Evolutionary conservation across 371 early-diverging fungal genomes (phyloP).

Genomic region (Syncephalastrum contaminatum): DNA sequence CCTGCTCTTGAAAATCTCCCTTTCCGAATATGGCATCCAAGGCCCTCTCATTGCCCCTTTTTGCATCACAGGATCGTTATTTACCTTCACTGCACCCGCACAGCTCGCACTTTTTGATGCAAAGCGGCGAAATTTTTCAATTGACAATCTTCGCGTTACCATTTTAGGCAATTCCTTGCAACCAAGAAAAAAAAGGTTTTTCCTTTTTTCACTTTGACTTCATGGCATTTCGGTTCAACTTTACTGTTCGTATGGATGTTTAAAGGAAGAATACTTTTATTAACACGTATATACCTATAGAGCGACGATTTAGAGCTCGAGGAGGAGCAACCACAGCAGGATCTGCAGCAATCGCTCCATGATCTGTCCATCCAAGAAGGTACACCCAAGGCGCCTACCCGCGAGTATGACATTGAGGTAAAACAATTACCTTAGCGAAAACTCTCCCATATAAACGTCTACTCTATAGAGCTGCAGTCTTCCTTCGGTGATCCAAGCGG

Average conservation of each 20-base stretch:
- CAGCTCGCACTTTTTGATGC: no score
- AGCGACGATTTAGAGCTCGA: constrained; percentile 57
- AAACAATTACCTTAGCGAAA: not conserved
- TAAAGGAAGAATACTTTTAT: not conserved
- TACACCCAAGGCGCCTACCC: constrained; percentile 25
- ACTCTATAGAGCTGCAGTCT: constrained; percentile 30
- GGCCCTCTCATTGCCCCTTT: no score
- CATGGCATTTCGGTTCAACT: constrained; percentile 61
- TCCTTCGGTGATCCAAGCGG: constrained; percentile 41
- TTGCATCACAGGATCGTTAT: no score
- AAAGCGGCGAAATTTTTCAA: no score
- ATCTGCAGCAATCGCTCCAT: constrained; percentile 38
- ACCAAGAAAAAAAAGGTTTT: no score
- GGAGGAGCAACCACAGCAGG: constrained; percentile 33
- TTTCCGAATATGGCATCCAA: no score
- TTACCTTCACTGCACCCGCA: no score
- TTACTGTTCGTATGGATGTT: constrained; percentile 43
- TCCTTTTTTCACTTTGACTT: not conserved
- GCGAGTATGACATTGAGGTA: constrained; percentile 39
- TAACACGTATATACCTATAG: constrained; percentile 17
- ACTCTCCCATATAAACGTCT: not conserved
- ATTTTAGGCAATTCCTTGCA: no score
- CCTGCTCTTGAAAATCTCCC: no score
- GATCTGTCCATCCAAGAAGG: constrained; percentile 40
- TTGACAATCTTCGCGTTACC: no score